Evolutionary conservation across 176 grass and related monocot genomes (phyloP).

Genomic region (Hordeum marinum): DNA sequence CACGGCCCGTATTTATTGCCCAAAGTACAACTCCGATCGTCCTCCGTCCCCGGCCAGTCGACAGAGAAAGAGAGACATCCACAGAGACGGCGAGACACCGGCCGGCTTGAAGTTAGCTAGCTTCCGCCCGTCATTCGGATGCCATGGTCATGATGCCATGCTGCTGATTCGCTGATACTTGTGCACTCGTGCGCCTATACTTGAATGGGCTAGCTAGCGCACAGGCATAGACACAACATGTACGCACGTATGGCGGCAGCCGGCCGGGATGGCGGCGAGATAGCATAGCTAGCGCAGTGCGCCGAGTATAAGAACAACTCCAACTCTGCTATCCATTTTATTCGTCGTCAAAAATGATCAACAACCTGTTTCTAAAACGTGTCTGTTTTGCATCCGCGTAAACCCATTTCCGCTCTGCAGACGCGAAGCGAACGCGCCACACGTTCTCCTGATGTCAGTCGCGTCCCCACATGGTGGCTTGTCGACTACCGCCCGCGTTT

Average conservation of each 20-base stretch:
- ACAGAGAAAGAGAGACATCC: not conserved
- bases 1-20: slow-evolving; percentile 6
- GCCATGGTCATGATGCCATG: not conserved
- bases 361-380: no score
- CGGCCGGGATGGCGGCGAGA: not conserved
- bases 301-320: not conserved
- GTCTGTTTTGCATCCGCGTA: no score
- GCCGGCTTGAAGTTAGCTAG: not conserved
- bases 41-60: not conserved
- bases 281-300: not conserved
- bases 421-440: no score
- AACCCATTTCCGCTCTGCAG: no score
- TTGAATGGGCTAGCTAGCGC: not conserved
- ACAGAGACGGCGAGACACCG: not conserved
- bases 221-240: not conserved
- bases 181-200: not conserved
- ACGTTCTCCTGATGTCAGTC: no score
- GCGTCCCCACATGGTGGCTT: no score
- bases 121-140: not conserved
- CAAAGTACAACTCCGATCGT: not conserved
- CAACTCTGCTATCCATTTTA: no score
- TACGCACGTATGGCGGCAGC: not conserved
- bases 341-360: no score
- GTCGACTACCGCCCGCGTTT: no score
- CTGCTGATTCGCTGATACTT: not conserved